Conservation (phyloP, 2,329 filamentous ascomycete genomes). For the Aureobasidium melanogenum region DNA sequence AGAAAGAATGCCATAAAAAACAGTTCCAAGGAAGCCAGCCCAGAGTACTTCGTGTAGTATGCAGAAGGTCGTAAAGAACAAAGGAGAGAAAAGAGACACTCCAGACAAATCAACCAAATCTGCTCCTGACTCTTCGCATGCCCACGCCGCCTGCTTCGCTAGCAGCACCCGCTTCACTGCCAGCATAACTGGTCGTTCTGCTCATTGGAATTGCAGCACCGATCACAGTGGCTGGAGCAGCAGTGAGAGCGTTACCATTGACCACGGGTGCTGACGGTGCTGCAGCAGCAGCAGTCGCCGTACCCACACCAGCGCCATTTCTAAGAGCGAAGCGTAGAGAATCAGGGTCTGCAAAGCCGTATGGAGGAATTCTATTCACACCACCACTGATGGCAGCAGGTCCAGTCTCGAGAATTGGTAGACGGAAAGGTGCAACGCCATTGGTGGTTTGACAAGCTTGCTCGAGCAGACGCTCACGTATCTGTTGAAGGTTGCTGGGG, state of each 20-base stretch:
- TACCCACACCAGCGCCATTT: slow-evolving; percentile 14
- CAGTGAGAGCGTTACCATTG: slow-evolving; percentile 14
- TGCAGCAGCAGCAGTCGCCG: slow-evolving; percentile 16
- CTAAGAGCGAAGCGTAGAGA: slow-evolving; percentile 1
- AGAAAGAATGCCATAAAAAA: background rate
- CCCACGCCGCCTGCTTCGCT: slow-evolving; percentile 14
- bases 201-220: slow-evolving; percentile 22
- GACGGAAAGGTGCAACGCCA: slow-evolving; percentile 24
- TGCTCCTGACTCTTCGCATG: slow-evolving; percentile 15
- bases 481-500: slow-evolving; percentile 12
- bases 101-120: background rate
- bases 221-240: slow-evolving; percentile 14
- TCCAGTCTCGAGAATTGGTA: slow-evolving; percentile 27
- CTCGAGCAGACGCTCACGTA: slow-evolving; percentile 25
- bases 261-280: slow-evolving; percentile 17
- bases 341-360: slow-evolving; percentile 24
- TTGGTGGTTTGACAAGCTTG: slow-evolving; percentile 24
- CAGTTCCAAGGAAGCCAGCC: background rate
- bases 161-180: slow-evolving; percentile 16
- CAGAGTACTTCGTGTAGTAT: background rate
- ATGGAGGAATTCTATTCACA: slow-evolving; percentile 25
- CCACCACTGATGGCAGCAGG: slow-evolving; percentile 25
- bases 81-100: background rate
- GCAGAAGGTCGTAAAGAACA: background rate
- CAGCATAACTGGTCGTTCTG: slow-evolving; percentile 18